Base-by-base conservation (phyloP, 75 land plant genomes). In the Cunninghamia lanceolata region DNA sequence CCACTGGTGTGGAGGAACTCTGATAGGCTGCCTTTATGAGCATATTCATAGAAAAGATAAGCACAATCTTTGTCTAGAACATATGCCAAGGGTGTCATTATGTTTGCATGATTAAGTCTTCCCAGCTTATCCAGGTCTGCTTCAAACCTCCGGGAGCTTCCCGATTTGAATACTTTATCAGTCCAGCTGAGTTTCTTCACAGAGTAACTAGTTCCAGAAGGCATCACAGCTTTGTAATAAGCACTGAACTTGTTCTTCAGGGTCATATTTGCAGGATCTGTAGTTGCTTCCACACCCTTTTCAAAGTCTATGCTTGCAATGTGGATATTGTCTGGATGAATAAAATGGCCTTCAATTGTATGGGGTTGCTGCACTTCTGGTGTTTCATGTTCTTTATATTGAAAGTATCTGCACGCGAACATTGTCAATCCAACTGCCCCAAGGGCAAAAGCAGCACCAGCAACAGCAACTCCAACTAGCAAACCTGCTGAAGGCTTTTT, bases 1-100 rank as follows among this genome's bases (percentile, higher is more conserved):
- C 40, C 16, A 40, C 82, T 85, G 10, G 83, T 82, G 82, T 96
- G 96, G 63, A 96, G 94, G 70, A 85, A 85, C 84, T 94, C 94
- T 43, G 87, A 94, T 28, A 96, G 87, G 30, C 94, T 94, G 2
- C 97, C 96, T 84, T 91, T 90, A 10, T 88, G 85, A 34, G 89
- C 54, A 74, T 86, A 89, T 36, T 96, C 96, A 77, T 94, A 96
- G 87, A 96, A 86, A 9, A 96, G 85, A 68, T 89, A 91, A 10
- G 90, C 93, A 83, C 88, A 85, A 39, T 92, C 90, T 14, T 38
- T 84, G 17, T 90, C 87, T 85, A 92, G 70, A 7, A 87, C 89
- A 86, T 92, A 92, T 25, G 96, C 97, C 86, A 94, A n/a, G 2
- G 96, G 93, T 6, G 83, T 86, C 94, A 94, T 92, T n/a, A 96